phyloP scores from a whole-genome alignment of 1,284 basidiomycete genomes.

The Phenoliferia sp. region DNA sequence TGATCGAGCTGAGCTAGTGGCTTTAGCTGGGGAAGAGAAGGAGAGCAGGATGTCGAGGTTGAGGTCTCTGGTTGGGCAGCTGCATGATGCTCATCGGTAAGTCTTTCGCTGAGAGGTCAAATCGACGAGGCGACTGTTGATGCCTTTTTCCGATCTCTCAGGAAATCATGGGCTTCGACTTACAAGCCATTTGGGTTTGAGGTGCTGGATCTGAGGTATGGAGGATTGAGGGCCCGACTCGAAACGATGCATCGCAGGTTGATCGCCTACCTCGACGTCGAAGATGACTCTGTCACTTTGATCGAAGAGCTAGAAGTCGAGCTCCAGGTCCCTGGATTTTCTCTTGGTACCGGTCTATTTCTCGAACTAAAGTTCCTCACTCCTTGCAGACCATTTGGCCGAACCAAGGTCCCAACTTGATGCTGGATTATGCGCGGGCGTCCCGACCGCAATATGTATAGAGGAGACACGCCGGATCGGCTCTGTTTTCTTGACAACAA shows the following conservation, averaged over 20 bases:
- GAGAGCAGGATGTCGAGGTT: conserved; percentile 31
- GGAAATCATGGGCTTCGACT: conserved; percentile 25
- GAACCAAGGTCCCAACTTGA: conserved; percentile 16
- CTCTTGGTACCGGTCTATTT: not conserved
- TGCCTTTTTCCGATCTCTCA: not conserved
- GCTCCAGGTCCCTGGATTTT: conserved; percentile 15
- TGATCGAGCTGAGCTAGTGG: conserved; percentile 29
- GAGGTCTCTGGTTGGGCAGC: conserved; percentile 27
- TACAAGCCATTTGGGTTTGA: conserved; percentile 42
- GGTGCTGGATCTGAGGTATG: conserved; percentile 43
- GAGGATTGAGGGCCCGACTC: conserved; percentile 39
- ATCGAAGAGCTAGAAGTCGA: conserved; percentile 34
- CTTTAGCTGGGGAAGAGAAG: conserved; percentile 25
- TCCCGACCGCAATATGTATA: conserved; percentile 25
- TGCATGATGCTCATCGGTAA: conserved; percentile 40
- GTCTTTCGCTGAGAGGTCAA: conserved; percentile 20
- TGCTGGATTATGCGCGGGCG: conserved; percentile 29
- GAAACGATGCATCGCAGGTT: conserved; percentile 40
- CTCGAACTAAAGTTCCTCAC: not conserved
- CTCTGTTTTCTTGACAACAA: conserved; percentile 1
- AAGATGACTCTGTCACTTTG: conserved; percentile 8
- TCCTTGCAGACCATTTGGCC: conserved; percentile 12
- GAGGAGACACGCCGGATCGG: not conserved
- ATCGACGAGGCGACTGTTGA: not conserved
- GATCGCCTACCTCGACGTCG: conserved; percentile 25